phyloP scores from a whole-genome alignment of 2,329 filamentous ascomycete species.

The Hypoxylon sp. region DNA sequence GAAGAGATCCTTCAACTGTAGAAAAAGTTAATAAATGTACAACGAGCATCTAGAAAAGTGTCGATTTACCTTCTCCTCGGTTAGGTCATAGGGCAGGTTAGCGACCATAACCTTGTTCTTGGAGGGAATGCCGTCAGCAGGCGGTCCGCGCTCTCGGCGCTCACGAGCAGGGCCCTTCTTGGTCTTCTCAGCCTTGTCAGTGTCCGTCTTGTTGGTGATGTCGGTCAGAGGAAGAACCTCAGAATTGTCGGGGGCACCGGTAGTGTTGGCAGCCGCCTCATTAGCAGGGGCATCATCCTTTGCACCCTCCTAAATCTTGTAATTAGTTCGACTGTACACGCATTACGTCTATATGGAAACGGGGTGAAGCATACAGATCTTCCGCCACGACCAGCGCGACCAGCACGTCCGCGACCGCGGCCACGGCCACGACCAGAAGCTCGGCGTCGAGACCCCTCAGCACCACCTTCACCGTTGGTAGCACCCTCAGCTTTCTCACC shows the following conservation, averaged over 20 bases:
- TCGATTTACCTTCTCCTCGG: conserved; percentile 88
- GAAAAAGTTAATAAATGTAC: conserved; percentile 48
- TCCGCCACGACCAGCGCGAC: conserved; percentile 74
- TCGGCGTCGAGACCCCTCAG: conserved; percentile 75
- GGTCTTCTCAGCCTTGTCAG: conserved; percentile 54
- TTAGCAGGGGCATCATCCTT: conserved; percentile 63
- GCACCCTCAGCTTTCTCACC: conserved; percentile 80
- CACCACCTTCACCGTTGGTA: conserved; percentile 81
- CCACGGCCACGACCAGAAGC: conserved; percentile 77
- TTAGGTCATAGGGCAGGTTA: conserved; percentile 98
- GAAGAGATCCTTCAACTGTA: conserved; percentile 97
- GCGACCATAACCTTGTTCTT: conserved; percentile 99
- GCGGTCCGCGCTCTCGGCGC: conserved; percentile 88
- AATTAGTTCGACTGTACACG: conserved; percentile 39
- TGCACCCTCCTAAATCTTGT: conserved; percentile 58
- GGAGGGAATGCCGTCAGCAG: conserved; percentile 96
- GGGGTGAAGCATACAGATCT: conserved; percentile 64
- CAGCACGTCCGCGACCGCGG: conserved; percentile 76
- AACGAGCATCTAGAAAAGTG: background rate
- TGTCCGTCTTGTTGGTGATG: conserved; percentile 68
- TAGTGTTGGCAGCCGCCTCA: conserved; percentile 62
- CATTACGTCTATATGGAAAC: background rate
- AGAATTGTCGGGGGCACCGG: conserved; percentile 66
- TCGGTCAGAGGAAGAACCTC: conserved; percentile 69
- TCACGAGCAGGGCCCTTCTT: conserved; percentile 71